A percentile compares a stretch with the other conserved stretches of the same genome.
Evolutionary conservation across 371 early-diverging fungal species (phyloP).

Genomic region (Umbelopsis sp.): DNA sequence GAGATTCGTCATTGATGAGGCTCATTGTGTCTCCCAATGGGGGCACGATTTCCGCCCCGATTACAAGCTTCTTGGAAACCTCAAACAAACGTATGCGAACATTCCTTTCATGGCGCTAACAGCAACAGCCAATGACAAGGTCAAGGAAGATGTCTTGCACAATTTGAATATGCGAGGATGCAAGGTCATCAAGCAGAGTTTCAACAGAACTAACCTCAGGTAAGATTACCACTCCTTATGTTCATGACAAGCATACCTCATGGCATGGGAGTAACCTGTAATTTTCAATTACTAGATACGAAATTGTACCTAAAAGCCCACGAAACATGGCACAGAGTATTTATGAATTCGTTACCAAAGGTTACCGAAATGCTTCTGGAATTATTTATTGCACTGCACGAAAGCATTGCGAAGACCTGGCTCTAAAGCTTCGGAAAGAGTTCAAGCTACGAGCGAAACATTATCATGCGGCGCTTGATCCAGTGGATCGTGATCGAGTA

Average conservation of each 20-base stretch:
- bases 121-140: slow-evolving; percentile 96
- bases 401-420: slow-evolving; percentile 88
- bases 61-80: slow-evolving; percentile 74
- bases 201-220: slow-evolving; percentile 86
- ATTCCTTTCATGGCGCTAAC: slow-evolving; percentile 98
- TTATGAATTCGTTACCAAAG: slow-evolving; percentile 69
- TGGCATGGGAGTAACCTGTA: neutral
- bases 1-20: slow-evolving; percentile 98
- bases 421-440: slow-evolving; percentile 62
- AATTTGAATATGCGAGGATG: slow-evolving; percentile 74
- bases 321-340: slow-evolving; percentile 75
- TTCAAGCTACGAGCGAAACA: slow-evolving; percentile 59
- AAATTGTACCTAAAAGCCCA: slow-evolving; percentile 67
- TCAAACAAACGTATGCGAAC: slow-evolving; percentile 68
- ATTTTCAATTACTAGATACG: slow-evolving; percentile 56
- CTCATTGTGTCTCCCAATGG: slow-evolving; percentile 98
- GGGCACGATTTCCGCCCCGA: slow-evolving; percentile 96
- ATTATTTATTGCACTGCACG: slow-evolving; percentile 97
- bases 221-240: slow-evolving; percentile 26
- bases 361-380: slow-evolving; percentile 81
- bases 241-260: neutral
- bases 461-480: slow-evolving; percentile 95
- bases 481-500: slow-evolving; percentile 78
- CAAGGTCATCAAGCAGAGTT: slow-evolving; percentile 79
- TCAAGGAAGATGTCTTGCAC: slow-evolving; percentile 75